Percentiles rank a stretch among this genome's conserved stretches.
phyloP scores from a whole-genome alignment of 2,329 filamentous ascomycete genomes.

The Aspergillus proliferans region DNA sequence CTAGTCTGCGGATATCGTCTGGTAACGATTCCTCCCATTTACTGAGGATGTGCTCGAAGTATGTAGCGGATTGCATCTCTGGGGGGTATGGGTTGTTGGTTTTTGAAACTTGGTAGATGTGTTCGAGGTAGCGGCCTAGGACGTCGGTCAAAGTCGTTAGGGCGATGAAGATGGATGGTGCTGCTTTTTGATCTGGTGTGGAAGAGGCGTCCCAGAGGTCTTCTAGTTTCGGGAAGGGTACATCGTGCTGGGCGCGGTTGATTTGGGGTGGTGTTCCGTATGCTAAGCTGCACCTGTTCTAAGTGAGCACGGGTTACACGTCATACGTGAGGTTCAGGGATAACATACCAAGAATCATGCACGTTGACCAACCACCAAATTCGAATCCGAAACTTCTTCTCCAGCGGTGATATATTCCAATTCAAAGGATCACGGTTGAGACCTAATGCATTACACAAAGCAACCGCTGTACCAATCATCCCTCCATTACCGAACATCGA shows the following conservation, averaged over 20 bases:
- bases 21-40: slow-evolving; percentile 43
- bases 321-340: too few species aligned
- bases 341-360: slow-evolving; percentile 48
- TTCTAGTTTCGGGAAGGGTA: slow-evolving; percentile 39
- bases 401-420: slow-evolving; percentile 49
- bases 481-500: slow-evolving; percentile 51
- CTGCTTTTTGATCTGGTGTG: slow-evolving; percentile 12
- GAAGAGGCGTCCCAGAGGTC: slow-evolving; percentile 22
- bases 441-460: slow-evolving; percentile 50
- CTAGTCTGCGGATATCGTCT: slow-evolving; percentile 33
- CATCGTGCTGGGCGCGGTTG: slow-evolving; percentile 42
- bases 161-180: slow-evolving; percentile 40
- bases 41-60: slow-evolving; percentile 36
- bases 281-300: slow-evolving; percentile 45
- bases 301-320: too few species aligned
- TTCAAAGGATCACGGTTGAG: slow-evolving; percentile 48
- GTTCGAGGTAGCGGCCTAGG: slow-evolving; percentile 30
- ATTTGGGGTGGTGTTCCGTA: slow-evolving; percentile 51
- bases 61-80: slow-evolving; percentile 11
- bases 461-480: slow-evolving; percentile 46
- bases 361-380: slow-evolving; percentile 54
- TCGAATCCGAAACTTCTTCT: slow-evolving; percentile 48
- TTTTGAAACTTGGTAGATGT: slow-evolving; percentile 28
- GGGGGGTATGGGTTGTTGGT: slow-evolving; percentile 14
- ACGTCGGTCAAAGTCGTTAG: slow-evolving; percentile 43